Evolutionary conservation across 1,139 yeast genomes (phyloP).

Genomic region (Yamadazyma atlantica): DNA sequence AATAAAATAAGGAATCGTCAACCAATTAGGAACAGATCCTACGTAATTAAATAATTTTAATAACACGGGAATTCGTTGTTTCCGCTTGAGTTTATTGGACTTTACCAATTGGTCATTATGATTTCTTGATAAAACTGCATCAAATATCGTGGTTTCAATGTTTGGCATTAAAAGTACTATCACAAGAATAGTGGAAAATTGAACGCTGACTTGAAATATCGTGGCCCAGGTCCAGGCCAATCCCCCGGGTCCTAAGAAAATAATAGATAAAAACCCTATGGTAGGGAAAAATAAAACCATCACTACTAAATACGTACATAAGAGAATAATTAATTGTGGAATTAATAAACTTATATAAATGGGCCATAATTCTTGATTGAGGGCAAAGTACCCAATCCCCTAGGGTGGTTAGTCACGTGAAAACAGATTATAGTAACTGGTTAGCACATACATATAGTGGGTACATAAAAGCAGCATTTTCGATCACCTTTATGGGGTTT

Average conservation of each 20-base stretch:
- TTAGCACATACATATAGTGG: constrained; percentile 14
- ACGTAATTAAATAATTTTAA: constrained; percentile 24
- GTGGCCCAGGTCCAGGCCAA: constrained; percentile 54
- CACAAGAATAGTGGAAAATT: constrained; percentile 50
- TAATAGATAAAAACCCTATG: constrained; percentile 43
- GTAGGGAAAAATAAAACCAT: constrained; percentile 47
- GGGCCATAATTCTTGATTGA: constrained; percentile 53
- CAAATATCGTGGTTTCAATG: constrained; percentile 57
- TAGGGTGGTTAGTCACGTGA: constrained; percentile 18
- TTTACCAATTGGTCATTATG: constrained; percentile 51
- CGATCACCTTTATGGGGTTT: neutral
- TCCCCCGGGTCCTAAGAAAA: constrained; percentile 58
- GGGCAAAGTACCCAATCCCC: constrained; percentile 48
- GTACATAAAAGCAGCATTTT: constrained; percentile 11
- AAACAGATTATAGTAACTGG: constrained; percentile 5
- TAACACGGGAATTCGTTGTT: constrained; percentile 32
- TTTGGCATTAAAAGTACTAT: constrained; percentile 55
- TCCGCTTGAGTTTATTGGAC: constrained; percentile 41
- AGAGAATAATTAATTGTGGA: constrained; percentile 51
- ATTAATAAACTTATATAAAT: constrained; percentile 45
- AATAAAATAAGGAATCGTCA: constrained; percentile 25
- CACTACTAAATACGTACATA: constrained; percentile 39
- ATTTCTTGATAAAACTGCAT: constrained; percentile 52
- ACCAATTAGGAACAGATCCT: constrained; percentile 24
- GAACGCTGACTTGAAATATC: constrained; percentile 51